Evolutionary conservation across 345 rosid genomes (phyloP), one percentile per base, ranked within the genome.

Genomic region (Hirschfeldia incana): DNA sequence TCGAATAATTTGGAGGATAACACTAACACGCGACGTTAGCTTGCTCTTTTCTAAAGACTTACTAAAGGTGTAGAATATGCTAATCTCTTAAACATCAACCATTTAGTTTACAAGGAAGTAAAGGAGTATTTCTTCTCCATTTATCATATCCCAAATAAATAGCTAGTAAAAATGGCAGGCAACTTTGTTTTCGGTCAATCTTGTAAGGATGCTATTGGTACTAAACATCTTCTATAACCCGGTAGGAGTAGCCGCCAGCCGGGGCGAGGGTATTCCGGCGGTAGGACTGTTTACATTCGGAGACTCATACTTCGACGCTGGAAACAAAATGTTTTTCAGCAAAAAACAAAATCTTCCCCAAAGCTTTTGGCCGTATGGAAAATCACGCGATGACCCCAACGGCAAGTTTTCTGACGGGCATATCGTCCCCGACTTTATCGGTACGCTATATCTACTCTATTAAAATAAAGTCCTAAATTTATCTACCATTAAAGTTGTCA

Each of bases 331-430:
- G 34, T 37, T 7, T 30, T 11, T 58, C 32, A 59, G 17, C 60
- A 8, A 12, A n/a, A 53, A 39, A 0, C 5, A 44, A 13, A 4
- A 26, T 0, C 30, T 29, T 58, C 17, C 55, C 6, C 55, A 49
- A 13, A 49, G 16, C 17, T 13, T 11, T 13, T 78, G 80, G 81
- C 85, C 87, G 27, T 84, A 84, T 17, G 87, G 85, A 13, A 75
- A 76, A 65, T 74, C 77, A 51, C 67, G 69, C 1, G 77, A 75
- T 59, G 62, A 75, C 8, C 74, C 85, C 4, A 78, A 78, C 28
- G 86, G 86, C 33, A 78, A 81, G 11, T 65, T 70, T 5, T 78
- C 81, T 36, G 86, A 84, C 8, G 86, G 86, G 8, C 46, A 62
- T 11, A 62, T 81, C 8, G 57, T 81, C 53, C 85, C 85, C 1